Percentiles rank a stretch among this genome's conserved stretches.
Conservation (phyloP, 768 basidiomycete genomes). For the Imleria badia region DNA sequence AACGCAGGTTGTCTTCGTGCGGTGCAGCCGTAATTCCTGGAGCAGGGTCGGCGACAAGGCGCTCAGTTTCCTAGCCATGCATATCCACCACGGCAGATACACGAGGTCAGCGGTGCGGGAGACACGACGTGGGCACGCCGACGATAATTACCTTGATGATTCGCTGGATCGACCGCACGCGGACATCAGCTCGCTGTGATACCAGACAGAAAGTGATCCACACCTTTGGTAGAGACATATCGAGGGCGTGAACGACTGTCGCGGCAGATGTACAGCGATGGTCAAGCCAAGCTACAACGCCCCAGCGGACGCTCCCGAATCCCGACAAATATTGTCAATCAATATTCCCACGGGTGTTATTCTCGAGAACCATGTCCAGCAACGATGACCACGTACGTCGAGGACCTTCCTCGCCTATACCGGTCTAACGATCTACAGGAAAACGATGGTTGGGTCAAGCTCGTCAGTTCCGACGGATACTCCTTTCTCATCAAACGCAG, state of each 20-base stretch:
- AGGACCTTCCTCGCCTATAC: too few species aligned
- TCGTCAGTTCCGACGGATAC: slow-evolving; percentile 78
- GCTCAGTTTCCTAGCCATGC: slow-evolving; percentile 83
- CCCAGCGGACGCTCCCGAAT: slow-evolving; percentile 8
- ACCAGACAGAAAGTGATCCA: not conserved
- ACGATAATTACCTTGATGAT: slow-evolving; percentile 48
- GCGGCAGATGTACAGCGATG: slow-evolving; percentile 13
- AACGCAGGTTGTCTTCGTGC: slow-evolving; percentile 96
- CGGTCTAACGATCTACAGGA: slow-evolving; percentile 10
- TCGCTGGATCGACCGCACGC: slow-evolving; percentile 35
- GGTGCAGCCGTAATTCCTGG: slow-evolving; percentile 95
- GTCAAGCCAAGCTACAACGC: slow-evolving; percentile 9
- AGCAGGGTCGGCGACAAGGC: slow-evolving; percentile 93
- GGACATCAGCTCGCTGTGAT: slow-evolving; percentile 1
- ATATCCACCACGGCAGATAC: slow-evolving; percentile 11
- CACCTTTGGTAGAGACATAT: slow-evolving; percentile 40
- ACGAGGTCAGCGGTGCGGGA: slow-evolving; percentile 21
- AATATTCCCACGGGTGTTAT: slow-evolving; percentile 22
- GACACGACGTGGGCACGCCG: slow-evolving; percentile 16
- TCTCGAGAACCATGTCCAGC: slow-evolving; percentile 15
- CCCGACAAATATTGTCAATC: slow-evolving; percentile 8
- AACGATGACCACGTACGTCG: slow-evolving; percentile 20
- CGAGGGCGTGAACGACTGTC: slow-evolving; percentile 12
- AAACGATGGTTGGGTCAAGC: slow-evolving; percentile 65
- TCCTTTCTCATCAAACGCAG: slow-evolving; percentile 76